Evolutionary conservation across 208 protist genomes (phyloP), one percentile per base, ranked within the genome.

Genomic region (Naegleria fowleri): DNA sequence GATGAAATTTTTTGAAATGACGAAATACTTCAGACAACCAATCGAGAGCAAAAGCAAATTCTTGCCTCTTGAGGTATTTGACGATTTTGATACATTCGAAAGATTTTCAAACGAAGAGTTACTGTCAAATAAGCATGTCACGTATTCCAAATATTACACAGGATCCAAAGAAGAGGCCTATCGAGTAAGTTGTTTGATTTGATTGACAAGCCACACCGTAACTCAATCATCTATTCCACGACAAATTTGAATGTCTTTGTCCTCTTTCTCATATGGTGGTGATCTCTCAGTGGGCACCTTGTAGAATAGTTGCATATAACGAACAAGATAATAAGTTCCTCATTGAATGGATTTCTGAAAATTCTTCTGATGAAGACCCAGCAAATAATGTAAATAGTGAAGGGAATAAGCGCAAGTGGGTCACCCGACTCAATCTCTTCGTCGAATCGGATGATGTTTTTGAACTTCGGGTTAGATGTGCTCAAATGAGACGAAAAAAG

Each of bases 31-130:
- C 16, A 79, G 67, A 79, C 36, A 43, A 43, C 36, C 38, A 29
- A 85, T 85, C 41, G 79, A 85, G 15, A 88, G 29, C 29, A 88
- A 58, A 38, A 58, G 85, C 15, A 58, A 88, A 48, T 88, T 88
- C 55, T n/a, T 88, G 1, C 85, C 85, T 39, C n/a, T 88, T 38
- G 85, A 88, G 19, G 19, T 38, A 19, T 88, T 88, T 58, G 85
- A 88, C 55, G 85, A 58, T 29, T 40, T 58, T 58, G 85, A 88
- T 5, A 58, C 25, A 36, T 79, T 79, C n/a, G 67, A 79, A 36
- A 79, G n/a, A 79, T 79, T 36, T 33, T 13, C 16, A 13, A 79
- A 13, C 9, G 29, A 79, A 7, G 67, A 79, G 9, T 1, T 79
- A 36, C 29, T 79, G 13, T 79, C 67, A 9, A 36, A 36, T 2